Percentiles rank a stretch among this genome's conserved stretches.
Conservation (phyloP, 305 asterid genomes). For the Fraxinus angustifolia region DNA sequence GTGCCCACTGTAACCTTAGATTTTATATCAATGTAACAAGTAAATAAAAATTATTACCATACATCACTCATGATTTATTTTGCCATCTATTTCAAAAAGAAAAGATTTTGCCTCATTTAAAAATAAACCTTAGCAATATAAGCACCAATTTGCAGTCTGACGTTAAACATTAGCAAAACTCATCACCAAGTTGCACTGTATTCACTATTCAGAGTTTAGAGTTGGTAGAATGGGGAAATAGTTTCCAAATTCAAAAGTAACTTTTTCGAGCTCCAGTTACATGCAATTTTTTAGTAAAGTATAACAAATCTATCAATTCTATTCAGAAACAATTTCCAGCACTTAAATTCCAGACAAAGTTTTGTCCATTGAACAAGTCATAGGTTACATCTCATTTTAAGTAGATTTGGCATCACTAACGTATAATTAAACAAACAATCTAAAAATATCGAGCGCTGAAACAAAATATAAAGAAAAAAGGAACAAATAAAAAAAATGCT, state of each 20-base stretch:
- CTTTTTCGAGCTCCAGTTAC: neutral
- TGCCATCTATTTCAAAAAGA: neutral
- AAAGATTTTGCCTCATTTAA: neutral
- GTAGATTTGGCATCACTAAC: neutral
- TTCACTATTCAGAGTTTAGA: neutral
- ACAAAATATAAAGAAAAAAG: neutral
- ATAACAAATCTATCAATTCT: neutral
- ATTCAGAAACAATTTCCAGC: neutral
- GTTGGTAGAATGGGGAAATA: neutral
- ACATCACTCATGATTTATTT: neutral
- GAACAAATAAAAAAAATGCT: neutral
- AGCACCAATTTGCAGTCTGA: neutral
- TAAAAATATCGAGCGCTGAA: neutral
- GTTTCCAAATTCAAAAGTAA: neutral
- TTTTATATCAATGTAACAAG: neutral
- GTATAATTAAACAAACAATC: neutral
- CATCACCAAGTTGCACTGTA: neutral
- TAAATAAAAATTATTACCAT: neutral
- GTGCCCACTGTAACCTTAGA: no score
- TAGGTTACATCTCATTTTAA: neutral
- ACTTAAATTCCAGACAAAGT: slow-evolving; percentile 14
- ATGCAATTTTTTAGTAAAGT: neutral
- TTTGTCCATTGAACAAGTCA: neutral
- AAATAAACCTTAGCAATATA: neutral
- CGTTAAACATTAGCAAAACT: neutral